Evolutionary conservation across 352 stramenopile genomes (phyloP), one percentile per base, ranked within the genome.

Genomic region (Pythium oligandrum): DNA sequence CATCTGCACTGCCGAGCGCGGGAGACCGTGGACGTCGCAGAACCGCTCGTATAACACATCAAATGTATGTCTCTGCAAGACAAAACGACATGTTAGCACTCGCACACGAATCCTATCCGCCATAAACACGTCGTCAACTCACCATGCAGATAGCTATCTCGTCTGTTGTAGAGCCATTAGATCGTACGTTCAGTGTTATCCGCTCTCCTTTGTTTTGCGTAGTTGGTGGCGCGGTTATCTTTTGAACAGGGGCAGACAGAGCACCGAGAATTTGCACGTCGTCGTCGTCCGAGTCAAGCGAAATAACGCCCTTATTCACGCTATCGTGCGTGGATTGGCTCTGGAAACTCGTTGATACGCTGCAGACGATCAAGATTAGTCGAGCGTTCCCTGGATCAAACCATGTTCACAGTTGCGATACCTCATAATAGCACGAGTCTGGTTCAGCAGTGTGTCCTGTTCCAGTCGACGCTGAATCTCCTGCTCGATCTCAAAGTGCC

Each of bases 131-230:
- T 26, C 17, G 33, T 36, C 7, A 33, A 52, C 48, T 12, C 61
- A 88, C 79, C 69, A 66, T 77, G 60, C 81, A 63, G 37, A 86
- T 86, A 42, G 51, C 32, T 36, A 90, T 66, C 30, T 88, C 75
- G 42, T 88, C 77, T 2, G 71, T 69, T 47, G 52, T 58, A 5
- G 55, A 59, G 33, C 79, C 79, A 48, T 90, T 90, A 2, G 76
- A 85, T 8, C 76, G 79, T 47, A 90, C 59, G 34, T 74, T 67
- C 4, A 90, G 56, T 17, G 64, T 53, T 31, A 90, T 71, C 3
- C 70, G 72, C 30, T 80, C 61, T 50, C 76, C 78, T 66, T 81
- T 84, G 47, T 80, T 64, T 4, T 51, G 30, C 1, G 7, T 43
- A 6, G n/a, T 17, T 26, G 17, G 17, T 26, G 17, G 17, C 17